Evolutionary conservation across 345 rosid genomes (phyloP), one percentile per base, ranked within the genome.

Genomic region (Citrus trifoliata): DNA sequence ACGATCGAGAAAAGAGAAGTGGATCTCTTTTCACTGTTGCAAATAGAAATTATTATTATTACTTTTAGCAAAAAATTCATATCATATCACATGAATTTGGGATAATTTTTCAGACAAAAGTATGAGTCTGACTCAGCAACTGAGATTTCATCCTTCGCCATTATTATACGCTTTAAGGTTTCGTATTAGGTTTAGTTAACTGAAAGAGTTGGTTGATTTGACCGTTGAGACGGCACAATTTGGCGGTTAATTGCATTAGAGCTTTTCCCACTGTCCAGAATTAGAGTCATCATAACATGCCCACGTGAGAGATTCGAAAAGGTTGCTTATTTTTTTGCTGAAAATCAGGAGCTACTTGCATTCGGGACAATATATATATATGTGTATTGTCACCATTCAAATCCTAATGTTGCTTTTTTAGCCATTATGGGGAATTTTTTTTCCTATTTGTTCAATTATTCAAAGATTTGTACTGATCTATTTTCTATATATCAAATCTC

Each of bases 121-220:
- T 46, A 61, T 80, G 79, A 64, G 62, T 83, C 88, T 84, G 81
- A 76, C 85, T 76, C 72, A 25, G 69, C 65, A 80, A 82, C 35
- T 79, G 83, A 83, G 79, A 74, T 89, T 82, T 76, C 85, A 78
- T 78, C 74, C 8, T 63, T 68, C 69, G 33, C 42, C 27, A 28
- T 48, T 13, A 46, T 59, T 22, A 51, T 51, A 18, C 59, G 16
- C 53, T 68, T 79, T 84, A 82, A 73, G 91, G 90, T 89, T 90
- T 87, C 88, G 90, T 89, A 85, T 80, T 85, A 83, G 80, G 81
- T 73, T 82, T 76, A 85, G 84, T 85, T 82, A 83, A 76, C 88
- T 82, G 79, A 75, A 75, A 82, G 79, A 82, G 79, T 80, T 86
- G 83, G 88, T 67, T 78, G 93, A 92, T 89, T 89, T 86, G 91